Percentiles rank a stretch among this genome's conserved stretches.
phyloP scores from a whole-genome alignment of 352 stramenopile genomes.

The Pythium dissimile region DNA sequence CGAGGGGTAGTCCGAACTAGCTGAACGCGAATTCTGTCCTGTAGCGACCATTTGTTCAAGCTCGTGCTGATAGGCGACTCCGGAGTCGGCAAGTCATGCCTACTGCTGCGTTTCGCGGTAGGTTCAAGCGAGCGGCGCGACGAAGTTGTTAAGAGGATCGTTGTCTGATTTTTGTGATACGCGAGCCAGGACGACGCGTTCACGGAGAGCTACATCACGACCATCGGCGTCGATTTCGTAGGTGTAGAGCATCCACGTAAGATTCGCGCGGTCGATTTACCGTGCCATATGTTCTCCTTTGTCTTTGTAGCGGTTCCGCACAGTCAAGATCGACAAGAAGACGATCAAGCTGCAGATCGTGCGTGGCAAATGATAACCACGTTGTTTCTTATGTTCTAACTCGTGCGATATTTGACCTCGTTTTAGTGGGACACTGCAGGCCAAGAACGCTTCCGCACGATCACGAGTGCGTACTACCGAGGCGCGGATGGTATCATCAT shows the following conservation, averaged over 20 bases:
- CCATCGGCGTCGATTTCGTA: slow-evolving; percentile 95
- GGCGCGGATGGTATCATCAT: slow-evolving; percentile 97
- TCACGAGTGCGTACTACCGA: slow-evolving; percentile 98
- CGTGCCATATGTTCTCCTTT: not conserved
- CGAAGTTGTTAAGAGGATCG: not conserved
- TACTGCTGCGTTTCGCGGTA: slow-evolving; percentile 96
- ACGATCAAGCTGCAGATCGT: slow-evolving; percentile 98
- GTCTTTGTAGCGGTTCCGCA: slow-evolving; percentile 88
- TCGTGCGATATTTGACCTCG: no score
- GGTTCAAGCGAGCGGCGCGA: slow-evolving; percentile 13
- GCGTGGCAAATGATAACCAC: slow-evolving; percentile 20
- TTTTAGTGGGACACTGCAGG: slow-evolving; percentile 96
- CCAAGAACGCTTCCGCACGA: slow-evolving; percentile 98
- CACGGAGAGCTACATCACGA: slow-evolving; percentile 97
- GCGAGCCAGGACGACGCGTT: slow-evolving; percentile 92
- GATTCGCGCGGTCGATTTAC: not conserved
- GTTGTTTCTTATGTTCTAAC: not conserved
- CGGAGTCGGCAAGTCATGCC: slow-evolving; percentile 98
- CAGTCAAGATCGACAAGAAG: slow-evolving; percentile 98
- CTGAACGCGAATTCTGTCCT: not conserved
- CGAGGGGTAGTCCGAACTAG: not conserved
- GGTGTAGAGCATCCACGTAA: slow-evolving; percentile 9
- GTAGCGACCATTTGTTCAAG: slow-evolving; percentile 96
- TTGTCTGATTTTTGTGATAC: not conserved
- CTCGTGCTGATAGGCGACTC: slow-evolving; percentile 98